A percentile compares a stretch with the other conserved stretches of the same genome.
Evolutionary conservation across 2,329 filamentous ascomycete species (phyloP).

Genomic region (Aspergillus sp.): DNA sequence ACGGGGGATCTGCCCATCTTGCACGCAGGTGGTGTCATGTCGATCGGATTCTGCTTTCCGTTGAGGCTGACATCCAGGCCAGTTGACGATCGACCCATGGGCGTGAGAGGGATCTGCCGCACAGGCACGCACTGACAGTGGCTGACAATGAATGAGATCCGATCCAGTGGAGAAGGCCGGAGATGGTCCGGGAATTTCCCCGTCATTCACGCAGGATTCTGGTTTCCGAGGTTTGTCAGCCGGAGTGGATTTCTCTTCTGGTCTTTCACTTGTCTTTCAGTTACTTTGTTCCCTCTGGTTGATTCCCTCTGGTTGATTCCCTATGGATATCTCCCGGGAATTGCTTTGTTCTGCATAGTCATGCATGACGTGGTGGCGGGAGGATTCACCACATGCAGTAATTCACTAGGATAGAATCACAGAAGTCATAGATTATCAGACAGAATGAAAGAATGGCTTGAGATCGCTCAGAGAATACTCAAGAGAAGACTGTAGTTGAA

Average conservation of each 20-base stretch:
- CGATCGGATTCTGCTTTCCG: not conserved
- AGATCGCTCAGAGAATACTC: too few relatives aligned
- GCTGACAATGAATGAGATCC: not conserved
- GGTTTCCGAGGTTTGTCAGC: not conserved
- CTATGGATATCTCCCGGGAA: too few relatives aligned
- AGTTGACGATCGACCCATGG: not conserved
- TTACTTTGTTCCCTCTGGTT: not conserved
- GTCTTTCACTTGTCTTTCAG: not conserved
- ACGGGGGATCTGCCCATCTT: not conserved
- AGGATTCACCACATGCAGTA: too few relatives aligned
- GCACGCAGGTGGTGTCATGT: not conserved
- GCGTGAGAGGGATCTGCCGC: not conserved
- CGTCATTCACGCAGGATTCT: not conserved
- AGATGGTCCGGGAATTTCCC: not conserved
- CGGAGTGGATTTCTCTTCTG: not conserved
- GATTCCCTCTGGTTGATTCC: too few relatives aligned
- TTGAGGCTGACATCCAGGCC: not conserved
- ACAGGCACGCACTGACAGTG: not conserved
- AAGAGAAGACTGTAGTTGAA: not conserved
- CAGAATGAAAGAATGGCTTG: too few relatives aligned
- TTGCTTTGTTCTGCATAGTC: too few relatives aligned
- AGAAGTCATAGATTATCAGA: too few relatives aligned
- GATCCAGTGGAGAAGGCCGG: not conserved
- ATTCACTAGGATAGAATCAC: too few relatives aligned
- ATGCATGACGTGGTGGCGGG: too few relatives aligned